phyloP scores from a whole-genome alignment of 2,329 filamentous ascomycete species.

The Thyridium curvatum region DNA sequence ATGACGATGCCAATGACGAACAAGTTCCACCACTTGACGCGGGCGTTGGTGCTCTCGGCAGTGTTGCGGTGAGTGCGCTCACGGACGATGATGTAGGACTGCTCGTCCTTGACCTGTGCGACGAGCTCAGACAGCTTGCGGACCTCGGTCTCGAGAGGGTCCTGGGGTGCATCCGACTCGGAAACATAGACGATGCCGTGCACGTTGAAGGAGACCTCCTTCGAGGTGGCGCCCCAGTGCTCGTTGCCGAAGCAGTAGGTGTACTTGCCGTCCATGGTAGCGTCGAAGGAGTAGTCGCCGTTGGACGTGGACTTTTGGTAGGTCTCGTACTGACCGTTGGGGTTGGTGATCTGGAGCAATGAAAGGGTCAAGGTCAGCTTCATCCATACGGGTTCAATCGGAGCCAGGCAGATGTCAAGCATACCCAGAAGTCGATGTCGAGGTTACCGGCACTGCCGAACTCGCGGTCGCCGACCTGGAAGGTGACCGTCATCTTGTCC shows the following conservation, averaged over 20 bases:
- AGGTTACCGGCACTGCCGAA: constrained; percentile 92
- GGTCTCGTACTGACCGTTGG: constrained; percentile 66
- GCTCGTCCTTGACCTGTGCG: constrained; percentile 92
- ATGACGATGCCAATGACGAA: constrained; percentile 88
- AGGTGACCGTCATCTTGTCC: constrained; percentile 97
- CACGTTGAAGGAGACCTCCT: constrained; percentile 99
- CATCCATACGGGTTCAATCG: too few relatives aligned
- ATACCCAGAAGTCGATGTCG: constrained; percentile 97
- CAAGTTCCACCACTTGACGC: constrained; percentile 99
- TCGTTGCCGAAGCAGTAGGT: constrained; percentile 99
- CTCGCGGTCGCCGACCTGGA: constrained; percentile 95
- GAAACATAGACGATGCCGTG: constrained; percentile 97
- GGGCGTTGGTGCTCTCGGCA: constrained; percentile 92
- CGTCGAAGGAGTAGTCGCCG: constrained; percentile 89
- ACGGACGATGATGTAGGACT: constrained; percentile 91
- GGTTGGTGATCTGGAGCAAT: constrained; percentile 72
- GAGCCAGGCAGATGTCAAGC: constrained; percentile 22
- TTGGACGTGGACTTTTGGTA: constrained; percentile 78
- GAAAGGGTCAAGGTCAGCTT: too few relatives aligned
- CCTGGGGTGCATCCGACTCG: constrained; percentile 74
- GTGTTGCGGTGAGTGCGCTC: constrained; percentile 97
- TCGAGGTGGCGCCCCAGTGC: constrained; percentile 91
- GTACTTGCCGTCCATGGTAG: constrained; percentile 80
- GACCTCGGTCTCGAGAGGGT: constrained; percentile 90
- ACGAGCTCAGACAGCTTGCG: constrained; percentile 78